Evolutionary conservation across 768 basidiomycete genomes (phyloP).

Genomic region (Tricholomella constricta): DNA sequence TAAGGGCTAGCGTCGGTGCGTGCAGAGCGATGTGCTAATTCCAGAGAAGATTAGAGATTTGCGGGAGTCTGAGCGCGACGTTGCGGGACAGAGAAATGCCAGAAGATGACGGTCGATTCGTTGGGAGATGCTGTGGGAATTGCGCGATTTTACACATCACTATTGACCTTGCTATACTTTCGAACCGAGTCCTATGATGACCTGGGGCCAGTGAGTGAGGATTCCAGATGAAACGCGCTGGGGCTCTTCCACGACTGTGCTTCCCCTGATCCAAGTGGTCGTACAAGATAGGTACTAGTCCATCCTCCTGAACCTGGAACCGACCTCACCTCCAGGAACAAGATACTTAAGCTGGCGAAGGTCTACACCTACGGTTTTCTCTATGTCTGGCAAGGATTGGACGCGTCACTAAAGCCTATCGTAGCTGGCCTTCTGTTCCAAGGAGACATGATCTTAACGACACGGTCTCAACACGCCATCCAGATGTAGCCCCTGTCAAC

Average conservation of each 20-base stretch:
- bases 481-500: slow-evolving; percentile 67
- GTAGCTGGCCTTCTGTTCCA: slow-evolving; percentile 58
- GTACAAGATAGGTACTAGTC: neutral
- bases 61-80: slow-evolving; percentile 35
- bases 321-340: slow-evolving; percentile 42
- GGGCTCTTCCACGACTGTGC: slow-evolving; percentile 52
- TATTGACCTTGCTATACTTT: neutral
- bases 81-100: slow-evolving; percentile 39
- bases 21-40: slow-evolving; percentile 37
- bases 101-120: slow-evolving; percentile 43
- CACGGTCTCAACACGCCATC: neutral
- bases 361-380: slow-evolving; percentile 80
- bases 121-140: slow-evolving; percentile 48
- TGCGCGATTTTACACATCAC: slow-evolving; percentile 32
- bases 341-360: slow-evolving; percentile 59
- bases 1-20: slow-evolving; percentile 23
- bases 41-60: slow-evolving; percentile 41
- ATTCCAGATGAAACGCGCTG: slow-evolving; percentile 59
- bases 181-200: slow-evolving; percentile 59
- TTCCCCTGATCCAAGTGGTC: slow-evolving; percentile 65
- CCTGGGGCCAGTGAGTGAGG: slow-evolving; percentile 47
- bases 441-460: neutral
- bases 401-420: slow-evolving; percentile 65
- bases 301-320: neutral
- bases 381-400: slow-evolving; percentile 70